phyloP scores from a whole-genome alignment of 148 eudicot genomes.

The Rhododendron vialii region DNA sequence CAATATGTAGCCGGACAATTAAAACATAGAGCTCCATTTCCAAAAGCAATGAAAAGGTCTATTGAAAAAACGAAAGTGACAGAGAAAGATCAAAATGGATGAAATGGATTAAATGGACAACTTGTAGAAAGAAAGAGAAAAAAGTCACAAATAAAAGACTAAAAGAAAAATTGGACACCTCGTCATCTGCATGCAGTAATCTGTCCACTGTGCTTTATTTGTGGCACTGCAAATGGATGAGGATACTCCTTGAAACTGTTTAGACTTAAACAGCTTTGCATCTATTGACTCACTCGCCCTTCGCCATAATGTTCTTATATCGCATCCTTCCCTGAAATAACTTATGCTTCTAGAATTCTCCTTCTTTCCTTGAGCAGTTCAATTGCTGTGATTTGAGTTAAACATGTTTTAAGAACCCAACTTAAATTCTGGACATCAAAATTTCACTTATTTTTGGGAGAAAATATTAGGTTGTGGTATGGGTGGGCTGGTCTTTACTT shows the following conservation, averaged over 20 bases:
- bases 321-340: too few relatives aligned
- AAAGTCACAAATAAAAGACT: too few relatives aligned
- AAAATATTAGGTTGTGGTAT: background rate
- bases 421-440: background rate
- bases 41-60: background rate
- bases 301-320: too few relatives aligned
- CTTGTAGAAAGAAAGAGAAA: too few relatives aligned
- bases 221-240: background rate
- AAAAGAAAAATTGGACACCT: background rate
- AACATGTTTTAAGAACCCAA: background rate
- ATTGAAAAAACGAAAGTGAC: too few relatives aligned
- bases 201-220: background rate
- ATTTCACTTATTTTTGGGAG: background rate
- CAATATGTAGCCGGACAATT: background rate
- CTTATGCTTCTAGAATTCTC: background rate
- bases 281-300: background rate
- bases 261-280: background rate
- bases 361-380: background rate
- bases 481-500: background rate
- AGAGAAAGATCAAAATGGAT: too few relatives aligned
- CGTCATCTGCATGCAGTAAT: background rate
- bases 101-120: too few relatives aligned
- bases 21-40: background rate
- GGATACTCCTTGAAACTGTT: background rate
- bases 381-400: background rate